phyloP scores from a whole-genome alignment of 345 rosid genomes.

The Lepidium didymum region DNA sequence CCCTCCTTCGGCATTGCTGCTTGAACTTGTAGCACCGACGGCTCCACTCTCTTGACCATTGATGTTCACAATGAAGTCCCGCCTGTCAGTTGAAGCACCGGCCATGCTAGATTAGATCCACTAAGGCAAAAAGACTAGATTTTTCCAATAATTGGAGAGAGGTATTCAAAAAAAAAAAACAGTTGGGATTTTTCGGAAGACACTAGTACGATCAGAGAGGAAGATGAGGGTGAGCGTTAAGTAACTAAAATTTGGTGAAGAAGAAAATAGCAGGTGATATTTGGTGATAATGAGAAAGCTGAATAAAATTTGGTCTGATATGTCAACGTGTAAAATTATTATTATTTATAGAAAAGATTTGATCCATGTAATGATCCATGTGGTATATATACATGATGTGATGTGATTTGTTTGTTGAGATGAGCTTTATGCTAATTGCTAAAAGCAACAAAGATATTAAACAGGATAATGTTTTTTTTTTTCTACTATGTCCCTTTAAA shows the following conservation, averaged over 20 bases:
- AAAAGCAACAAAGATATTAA: constrained; percentile 15
- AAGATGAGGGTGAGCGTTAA: neutral
- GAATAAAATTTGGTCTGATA: neutral
- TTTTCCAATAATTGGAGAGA: neutral
- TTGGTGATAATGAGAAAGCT: neutral
- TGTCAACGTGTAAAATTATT: neutral
- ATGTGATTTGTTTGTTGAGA: neutral
- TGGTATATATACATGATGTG: neutral
- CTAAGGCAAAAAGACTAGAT: neutral
- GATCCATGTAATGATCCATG: neutral
- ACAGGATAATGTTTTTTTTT: neutral
- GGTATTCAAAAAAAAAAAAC: too few species aligned
- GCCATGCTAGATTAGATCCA: constrained; percentile 28
- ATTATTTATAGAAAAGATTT: neutral
- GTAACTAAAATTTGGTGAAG: too few species aligned
- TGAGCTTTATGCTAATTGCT: constrained; percentile 9
- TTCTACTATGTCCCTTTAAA: neutral
- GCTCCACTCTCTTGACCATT: constrained; percentile 21
- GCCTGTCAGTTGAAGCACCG: constrained; percentile 35
- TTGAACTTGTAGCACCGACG: constrained; percentile 31
- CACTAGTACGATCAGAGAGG: constrained; percentile 6
- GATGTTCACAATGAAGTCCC: constrained; percentile 39
- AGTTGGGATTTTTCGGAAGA: neutral
- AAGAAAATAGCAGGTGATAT: constrained; percentile 8
- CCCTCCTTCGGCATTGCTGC: constrained; percentile 34